These are phyloP conservation scores for Arctostaphylos glauca DNA, from an alignment of 148 eudicot genomes.

Conservation along the genomic window DNA sequence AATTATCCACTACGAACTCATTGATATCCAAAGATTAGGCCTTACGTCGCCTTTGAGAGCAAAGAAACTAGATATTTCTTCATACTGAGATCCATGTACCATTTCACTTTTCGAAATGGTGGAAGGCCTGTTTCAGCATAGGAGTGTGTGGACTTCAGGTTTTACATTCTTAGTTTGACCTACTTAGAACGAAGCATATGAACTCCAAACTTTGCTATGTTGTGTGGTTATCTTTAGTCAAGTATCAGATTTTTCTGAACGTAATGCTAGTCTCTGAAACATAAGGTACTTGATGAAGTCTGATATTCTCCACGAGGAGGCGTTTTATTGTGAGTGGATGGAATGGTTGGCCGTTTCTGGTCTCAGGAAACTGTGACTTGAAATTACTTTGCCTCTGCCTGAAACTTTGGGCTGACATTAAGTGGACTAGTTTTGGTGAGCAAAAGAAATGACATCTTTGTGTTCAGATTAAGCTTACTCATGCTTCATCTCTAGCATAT, in stretches of 20 bases:
- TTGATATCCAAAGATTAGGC: neutral
- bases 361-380: neutral
- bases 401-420: neutral
- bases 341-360: neutral
- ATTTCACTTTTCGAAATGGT: neutral
- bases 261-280: neutral
- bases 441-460: neutral
- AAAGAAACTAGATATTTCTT: neutral
- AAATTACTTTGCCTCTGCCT: neutral
- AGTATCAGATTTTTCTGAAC: neutral
- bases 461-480: neutral
- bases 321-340: neutral
- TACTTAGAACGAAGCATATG: neutral
- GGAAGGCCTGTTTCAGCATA: neutral
- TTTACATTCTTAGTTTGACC: neutral
- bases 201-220: neutral
- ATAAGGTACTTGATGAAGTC: neutral
- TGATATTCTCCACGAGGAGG: neutral
- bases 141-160: neutral
- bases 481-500: neutral
- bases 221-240: neutral
- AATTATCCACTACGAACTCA: neutral
- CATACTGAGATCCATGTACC: neutral
- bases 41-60: neutral
- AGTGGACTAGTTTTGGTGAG: slow-evolving; percentile 1